A percentile compares a stretch with the other conserved stretches of the same genome.
phyloP scores from a whole-genome alignment of 2,329 filamentous ascomycete species.

The Ophiostoma himal-ulmi region DNA sequence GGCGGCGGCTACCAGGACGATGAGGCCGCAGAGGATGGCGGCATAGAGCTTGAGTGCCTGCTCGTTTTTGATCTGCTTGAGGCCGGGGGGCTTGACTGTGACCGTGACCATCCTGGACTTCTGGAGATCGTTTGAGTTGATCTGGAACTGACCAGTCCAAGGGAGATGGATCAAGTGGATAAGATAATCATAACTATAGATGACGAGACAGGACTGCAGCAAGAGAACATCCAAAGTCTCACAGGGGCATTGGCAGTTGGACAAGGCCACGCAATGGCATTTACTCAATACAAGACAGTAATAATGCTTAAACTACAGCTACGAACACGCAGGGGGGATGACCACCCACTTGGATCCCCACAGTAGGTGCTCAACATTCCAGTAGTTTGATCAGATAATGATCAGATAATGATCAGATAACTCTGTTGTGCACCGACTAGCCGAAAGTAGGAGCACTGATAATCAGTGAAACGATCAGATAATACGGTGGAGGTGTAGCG shows the following conservation, averaged over 20 bases:
- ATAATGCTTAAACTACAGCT: not conserved
- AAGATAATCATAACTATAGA: constrained; percentile 15
- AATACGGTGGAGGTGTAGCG: not conserved
- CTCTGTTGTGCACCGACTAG: not conserved
- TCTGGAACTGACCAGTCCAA: not conserved
- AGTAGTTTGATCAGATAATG: constrained; percentile 3
- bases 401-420: constrained; percentile 4
- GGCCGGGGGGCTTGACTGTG: constrained; percentile 9
- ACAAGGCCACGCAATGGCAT: not conserved
- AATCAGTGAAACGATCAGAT: not conserved
- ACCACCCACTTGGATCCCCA: not conserved
- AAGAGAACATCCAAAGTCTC: not conserved
- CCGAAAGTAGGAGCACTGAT: not conserved
- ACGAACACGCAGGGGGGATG: not conserved
- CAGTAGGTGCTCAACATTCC: not conserved
- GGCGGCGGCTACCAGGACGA: not conserved
- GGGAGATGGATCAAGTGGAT: constrained; percentile 4
- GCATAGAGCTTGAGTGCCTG: constrained; percentile 21
- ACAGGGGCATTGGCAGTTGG: not conserved
- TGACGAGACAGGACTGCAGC: not conserved
- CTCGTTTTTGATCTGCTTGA: constrained; percentile 23
- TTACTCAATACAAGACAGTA: not conserved
- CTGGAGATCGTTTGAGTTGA: not conserved
- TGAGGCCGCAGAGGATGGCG: constrained; percentile 6
- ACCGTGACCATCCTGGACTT: not conserved